Evolutionary conservation across 2,329 filamentous ascomycete species (phyloP), one percentile per base, ranked within the genome.

Genomic region (Hypoxylon sp.): DNA sequence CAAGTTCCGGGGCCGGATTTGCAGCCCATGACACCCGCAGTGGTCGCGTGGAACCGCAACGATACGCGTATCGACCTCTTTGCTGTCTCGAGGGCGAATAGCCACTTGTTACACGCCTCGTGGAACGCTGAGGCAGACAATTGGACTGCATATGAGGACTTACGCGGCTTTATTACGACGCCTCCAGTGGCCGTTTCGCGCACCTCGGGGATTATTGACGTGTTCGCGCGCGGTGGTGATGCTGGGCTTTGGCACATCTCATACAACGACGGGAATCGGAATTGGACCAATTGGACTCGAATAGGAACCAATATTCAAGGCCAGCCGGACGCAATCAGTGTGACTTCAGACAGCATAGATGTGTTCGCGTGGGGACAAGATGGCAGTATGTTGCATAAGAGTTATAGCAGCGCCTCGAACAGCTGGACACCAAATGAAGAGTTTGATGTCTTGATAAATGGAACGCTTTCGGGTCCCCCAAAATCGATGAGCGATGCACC

Each of bases 341-440:
- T 14, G 2, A 45, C 43, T 13, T 56, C 56, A 28, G 34, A 56
- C 14, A 65, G 34, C 25, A 14, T 60, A n/a, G 57, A 65, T 36
- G 62, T 65, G 34, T 65, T 65, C 28, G 62, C 62, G 7, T 60
- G 45, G 56, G 28, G 62, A 34, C 41, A 60, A 9, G 50, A 65
- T 45, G 32, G 41, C 5, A 13, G n/a, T 17, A 50, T 65, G 34
- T 34, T 60, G 9, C 62, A 65, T 17, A 65, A 65, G 51, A 49
- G 50, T 34, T 57, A 28, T 45, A 45, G 60, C 30, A 55, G 56
- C 45, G 28, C 7, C 17, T 51, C 56, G 14, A 36, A 41, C 10
- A 56, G 30, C 34, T 60, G 62, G 62, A 60, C 62, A 9, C 62
- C 62, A 2, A 52, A 38, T n/a, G 30, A 60, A 11, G 62, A 38